These are phyloP conservation scores for Biancaea sappan DNA, from an alignment of 306 rosid species.

Conservation along the genomic window DNA sequence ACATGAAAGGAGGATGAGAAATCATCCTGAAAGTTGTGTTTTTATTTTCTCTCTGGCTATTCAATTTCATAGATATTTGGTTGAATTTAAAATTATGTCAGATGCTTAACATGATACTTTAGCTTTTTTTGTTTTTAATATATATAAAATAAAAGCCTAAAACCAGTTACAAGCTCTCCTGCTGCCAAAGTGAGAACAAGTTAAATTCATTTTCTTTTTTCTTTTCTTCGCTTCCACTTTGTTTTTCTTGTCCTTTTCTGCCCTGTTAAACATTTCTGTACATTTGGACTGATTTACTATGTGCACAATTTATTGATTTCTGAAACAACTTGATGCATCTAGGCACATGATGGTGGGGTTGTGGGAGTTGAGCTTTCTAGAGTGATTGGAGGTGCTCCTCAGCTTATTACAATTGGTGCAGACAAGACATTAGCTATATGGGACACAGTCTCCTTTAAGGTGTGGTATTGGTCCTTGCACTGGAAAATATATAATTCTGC, in stretches of 20 bases:
- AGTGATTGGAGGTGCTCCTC: conserved; percentile 95
- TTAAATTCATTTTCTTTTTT: background rate
- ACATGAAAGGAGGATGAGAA: background rate
- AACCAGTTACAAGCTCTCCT: conserved; percentile 5
- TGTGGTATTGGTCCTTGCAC: conserved; percentile 54
- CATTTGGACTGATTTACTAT: conserved; percentile 11
- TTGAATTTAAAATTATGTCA: conserved; percentile 19
- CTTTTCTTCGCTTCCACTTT: conserved; percentile 14
- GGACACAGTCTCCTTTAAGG: conserved; percentile 98
- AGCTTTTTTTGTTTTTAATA: background rate
- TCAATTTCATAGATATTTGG: background rate
- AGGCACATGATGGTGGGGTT: conserved; percentile 91
- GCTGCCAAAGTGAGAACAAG: conserved; percentile 11
- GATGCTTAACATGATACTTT: conserved; percentile 25
- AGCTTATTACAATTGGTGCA: conserved; percentile 96
- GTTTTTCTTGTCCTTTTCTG: conserved; percentile 7
- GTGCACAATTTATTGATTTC: conserved; percentile 32
- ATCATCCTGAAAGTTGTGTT: background rate
- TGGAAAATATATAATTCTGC: conserved; percentile 10
- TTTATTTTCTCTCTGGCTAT: conserved; percentile 34
- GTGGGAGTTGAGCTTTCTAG: conserved; percentile 97
- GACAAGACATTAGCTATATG: conserved; percentile 98
- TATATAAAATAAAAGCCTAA: background rate
- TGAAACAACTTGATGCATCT: conserved; percentile 37
- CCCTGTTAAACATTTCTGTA: conserved; percentile 15